These are phyloP conservation scores for Daldinia decipiens DNA, from an alignment of 495 filamentous ascomycete genomes.

Conservation along the genomic window DNA sequence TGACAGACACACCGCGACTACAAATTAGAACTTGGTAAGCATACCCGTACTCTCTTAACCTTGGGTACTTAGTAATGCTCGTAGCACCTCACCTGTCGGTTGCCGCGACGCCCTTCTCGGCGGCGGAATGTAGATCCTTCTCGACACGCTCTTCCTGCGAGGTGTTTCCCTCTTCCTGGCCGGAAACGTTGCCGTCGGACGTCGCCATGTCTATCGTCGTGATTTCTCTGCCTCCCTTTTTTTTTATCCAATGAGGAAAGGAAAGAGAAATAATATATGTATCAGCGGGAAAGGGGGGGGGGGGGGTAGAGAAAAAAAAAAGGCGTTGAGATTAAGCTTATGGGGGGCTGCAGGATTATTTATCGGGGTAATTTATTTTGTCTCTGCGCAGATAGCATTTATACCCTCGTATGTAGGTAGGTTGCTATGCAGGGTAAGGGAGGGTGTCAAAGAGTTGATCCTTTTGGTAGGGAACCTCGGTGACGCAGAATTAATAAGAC, in stretches of 20 bases:
- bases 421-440: slow-evolving; percentile 3
- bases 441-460: slow-evolving; percentile 1
- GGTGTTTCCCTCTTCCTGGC: slow-evolving; percentile 12
- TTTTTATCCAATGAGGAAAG: too few relatives aligned
- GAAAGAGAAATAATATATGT: too few relatives aligned
- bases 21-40: slow-evolving; percentile 11
- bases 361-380: neutral
- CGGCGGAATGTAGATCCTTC: slow-evolving; percentile 55
- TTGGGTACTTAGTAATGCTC: too few relatives aligned
- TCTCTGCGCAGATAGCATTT: neutral
- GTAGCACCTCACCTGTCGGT: slow-evolving; percentile 65
- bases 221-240: neutral
- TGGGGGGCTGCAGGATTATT: neutral
- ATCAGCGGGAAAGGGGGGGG: too few relatives aligned
- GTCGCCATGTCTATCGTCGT: neutral
- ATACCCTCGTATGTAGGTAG: neutral
- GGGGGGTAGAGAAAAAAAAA: too few relatives aligned
- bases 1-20: slow-evolving; percentile 64
- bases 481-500: neutral
- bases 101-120: slow-evolving; percentile 67
- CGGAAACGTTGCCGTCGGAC: slow-evolving; percentile 7
- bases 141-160: slow-evolving; percentile 24
- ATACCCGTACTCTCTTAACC: too few relatives aligned
- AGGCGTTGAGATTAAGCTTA: too few relatives aligned
- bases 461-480: neutral